Conservation (phyloP, 352 stramenopile genomes). For the Phytophthora capsici region DNA sequence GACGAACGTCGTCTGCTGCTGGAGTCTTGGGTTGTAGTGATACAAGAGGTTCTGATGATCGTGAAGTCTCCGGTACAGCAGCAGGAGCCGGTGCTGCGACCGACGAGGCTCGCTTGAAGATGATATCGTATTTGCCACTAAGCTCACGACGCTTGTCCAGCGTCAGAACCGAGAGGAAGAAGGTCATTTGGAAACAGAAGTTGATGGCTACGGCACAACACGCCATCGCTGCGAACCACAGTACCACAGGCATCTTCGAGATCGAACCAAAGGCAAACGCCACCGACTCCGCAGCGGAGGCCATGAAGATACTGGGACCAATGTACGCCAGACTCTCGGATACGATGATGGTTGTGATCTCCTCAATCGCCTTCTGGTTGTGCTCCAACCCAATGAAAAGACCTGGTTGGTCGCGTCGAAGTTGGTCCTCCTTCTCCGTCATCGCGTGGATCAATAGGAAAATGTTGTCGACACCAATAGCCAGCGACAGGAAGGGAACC, state of each 20-base stretch:
- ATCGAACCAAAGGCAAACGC: slow-evolving; percentile 69
- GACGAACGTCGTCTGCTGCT: slow-evolving; percentile 8
- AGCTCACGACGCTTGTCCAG: slow-evolving; percentile 69
- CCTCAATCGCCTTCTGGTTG: slow-evolving; percentile 39
- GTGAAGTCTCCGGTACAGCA: slow-evolving; percentile 17
- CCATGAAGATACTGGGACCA: slow-evolving; percentile 70
- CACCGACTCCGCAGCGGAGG: slow-evolving; percentile 52
- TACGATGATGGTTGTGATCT: slow-evolving; percentile 41
- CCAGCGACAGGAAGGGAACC: slow-evolving; percentile 66
- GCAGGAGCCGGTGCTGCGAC: slow-evolving; percentile 11
- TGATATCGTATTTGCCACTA: slow-evolving; percentile 53
- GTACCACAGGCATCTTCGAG: slow-evolving; percentile 59
- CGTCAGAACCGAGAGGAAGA: slow-evolving; percentile 60
- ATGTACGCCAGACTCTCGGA: slow-evolving; percentile 52
- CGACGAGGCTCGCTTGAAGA: slow-evolving; percentile 40
- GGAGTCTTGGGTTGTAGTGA: slow-evolving; percentile 38
- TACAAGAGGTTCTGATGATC: slow-evolving; percentile 29
- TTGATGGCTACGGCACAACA: slow-evolving; percentile 65
- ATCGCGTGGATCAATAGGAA: slow-evolving; percentile 67
- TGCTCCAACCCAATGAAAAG: slow-evolving; percentile 50
- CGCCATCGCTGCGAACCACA: slow-evolving; percentile 70
- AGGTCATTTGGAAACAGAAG: slow-evolving; percentile 65
- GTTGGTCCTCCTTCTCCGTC: slow-evolving; percentile 47
- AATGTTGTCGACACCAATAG: slow-evolving; percentile 74
- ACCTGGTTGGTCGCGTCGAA: slow-evolving; percentile 31